A percentile compares a stretch with the other conserved stretches of the same genome.
Conservation (phyloP, 768 basidiomycete species). For the Suillus lakei region DNA sequence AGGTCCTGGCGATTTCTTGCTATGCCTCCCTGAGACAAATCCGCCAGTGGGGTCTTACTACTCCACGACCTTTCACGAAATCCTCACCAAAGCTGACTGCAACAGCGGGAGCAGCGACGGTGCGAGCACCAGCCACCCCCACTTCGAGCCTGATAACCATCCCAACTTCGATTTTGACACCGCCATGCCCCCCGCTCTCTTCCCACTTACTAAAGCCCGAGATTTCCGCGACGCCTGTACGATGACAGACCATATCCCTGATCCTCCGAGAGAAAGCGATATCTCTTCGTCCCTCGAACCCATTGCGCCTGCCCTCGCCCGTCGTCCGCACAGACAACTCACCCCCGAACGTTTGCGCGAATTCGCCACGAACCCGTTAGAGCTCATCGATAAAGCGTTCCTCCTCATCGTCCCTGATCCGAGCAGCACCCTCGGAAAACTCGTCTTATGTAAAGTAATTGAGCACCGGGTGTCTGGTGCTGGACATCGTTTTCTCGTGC, state of each 20-base stretch:
- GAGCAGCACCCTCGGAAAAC: background rate
- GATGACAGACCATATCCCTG: background rate
- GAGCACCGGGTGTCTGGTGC: background rate
- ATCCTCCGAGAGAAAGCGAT: background rate
- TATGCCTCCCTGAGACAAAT: conserved; percentile 2
- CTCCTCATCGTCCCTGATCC: conserved; percentile 6
- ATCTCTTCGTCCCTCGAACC: background rate
- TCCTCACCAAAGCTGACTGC: background rate
- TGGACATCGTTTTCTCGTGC: background rate
- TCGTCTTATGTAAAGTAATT: background rate
- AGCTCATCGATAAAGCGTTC: background rate
- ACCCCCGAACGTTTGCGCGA: background rate
- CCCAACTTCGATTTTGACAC: background rate
- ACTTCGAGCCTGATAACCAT: background rate
- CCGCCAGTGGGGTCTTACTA: background rate
- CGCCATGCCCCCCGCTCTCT: background rate
- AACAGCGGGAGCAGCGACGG: background rate
- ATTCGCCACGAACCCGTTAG: background rate
- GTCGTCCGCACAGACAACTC: conserved; percentile 4
- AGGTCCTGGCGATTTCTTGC: background rate
- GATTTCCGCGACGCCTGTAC: background rate
- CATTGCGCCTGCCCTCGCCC: background rate
- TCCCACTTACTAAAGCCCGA: background rate
- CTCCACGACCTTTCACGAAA: conserved; percentile 6
- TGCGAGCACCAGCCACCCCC: background rate